phyloP scores from a whole-genome alignment of 805 yeast genomes.

The Wickerhamomyces ciferrii region DNA sequence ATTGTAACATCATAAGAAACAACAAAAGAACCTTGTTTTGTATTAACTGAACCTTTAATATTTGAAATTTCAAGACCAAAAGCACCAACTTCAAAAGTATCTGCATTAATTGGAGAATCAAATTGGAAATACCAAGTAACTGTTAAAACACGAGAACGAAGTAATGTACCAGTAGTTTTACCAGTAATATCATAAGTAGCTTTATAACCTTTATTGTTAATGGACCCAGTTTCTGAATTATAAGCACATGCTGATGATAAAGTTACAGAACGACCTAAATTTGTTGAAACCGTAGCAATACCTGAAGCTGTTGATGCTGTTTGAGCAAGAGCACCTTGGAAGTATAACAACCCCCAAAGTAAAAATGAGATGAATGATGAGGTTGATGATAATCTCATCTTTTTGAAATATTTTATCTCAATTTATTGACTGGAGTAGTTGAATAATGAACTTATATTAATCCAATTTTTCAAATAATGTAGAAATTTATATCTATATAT shows the following conservation, averaged over 20 bases:
- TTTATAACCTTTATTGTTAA: not conserved
- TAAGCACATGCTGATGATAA: not conserved
- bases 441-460: too few relatives aligned
- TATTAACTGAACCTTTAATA: not conserved
- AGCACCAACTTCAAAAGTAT: not conserved
- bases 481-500: too few relatives aligned
- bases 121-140: not conserved
- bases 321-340: conserved; percentile 27
- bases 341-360: not conserved
- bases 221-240: not conserved
- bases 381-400: not conserved
- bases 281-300: not conserved
- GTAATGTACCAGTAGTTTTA: not conserved
- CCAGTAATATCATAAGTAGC: not conserved
- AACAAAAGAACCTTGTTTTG: not conserved
- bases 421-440: too few relatives aligned
- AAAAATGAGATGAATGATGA: not conserved
- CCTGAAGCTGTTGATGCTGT: conserved; percentile 5
- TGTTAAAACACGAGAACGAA: not conserved
- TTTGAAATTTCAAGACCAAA: not conserved
- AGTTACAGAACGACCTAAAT: not conserved
- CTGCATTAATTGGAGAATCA: not conserved
- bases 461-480: too few relatives aligned
- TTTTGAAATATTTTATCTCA: too few relatives aligned
- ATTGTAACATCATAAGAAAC: not conserved